phyloP scores from a whole-genome alignment of 2,329 filamentous ascomycete species.

The Pseudogymnoascus sp. region DNA sequence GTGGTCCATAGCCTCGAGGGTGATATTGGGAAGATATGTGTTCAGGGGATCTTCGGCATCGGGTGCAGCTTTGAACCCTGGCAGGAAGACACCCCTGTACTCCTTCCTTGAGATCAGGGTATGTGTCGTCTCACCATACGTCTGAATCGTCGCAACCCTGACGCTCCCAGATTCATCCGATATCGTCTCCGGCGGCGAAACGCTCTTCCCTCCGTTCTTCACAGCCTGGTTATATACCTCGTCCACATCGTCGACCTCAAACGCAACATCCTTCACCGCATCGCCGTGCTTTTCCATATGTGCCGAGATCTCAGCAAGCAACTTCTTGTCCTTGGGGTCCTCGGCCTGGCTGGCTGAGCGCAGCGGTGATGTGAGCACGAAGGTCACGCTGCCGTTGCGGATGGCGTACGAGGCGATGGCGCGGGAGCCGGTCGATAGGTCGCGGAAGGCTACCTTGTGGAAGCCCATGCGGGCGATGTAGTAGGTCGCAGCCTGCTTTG shows the following conservation, averaged over 20 bases:
- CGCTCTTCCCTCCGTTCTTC: slow-evolving; percentile 49
- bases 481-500: slow-evolving; percentile 86
- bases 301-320: slow-evolving; percentile 67
- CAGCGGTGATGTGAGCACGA: slow-evolving; percentile 76
- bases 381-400: slow-evolving; percentile 64
- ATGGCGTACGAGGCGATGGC: slow-evolving; percentile 79
- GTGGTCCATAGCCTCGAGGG: slow-evolving; percentile 76
- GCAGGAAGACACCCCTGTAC: slow-evolving; percentile 73
- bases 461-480: slow-evolving; percentile 87
- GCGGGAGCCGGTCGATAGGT: slow-evolving; percentile 79
- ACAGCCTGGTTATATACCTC: slow-evolving; percentile 71
- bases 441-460: slow-evolving; percentile 70
- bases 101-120: slow-evolving; percentile 67
- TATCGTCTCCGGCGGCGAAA: slow-evolving; percentile 48
- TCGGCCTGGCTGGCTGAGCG: slow-evolving; percentile 50
- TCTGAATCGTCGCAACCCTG: slow-evolving; percentile 70
- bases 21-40: slow-evolving; percentile 50
- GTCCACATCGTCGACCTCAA: slow-evolving; percentile 84
- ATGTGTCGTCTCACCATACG: slow-evolving; percentile 93
- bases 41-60: slow-evolving; percentile 26
- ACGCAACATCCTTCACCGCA: slow-evolving; percentile 89
- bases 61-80: slow-evolving; percentile 60
- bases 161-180: slow-evolving; percentile 51
- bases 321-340: slow-evolving; percentile 57
- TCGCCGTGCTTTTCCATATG: slow-evolving; percentile 86